These are phyloP conservation scores for Paracoccidioides brasiliensis DNA, from an alignment of 2,329 filamentous ascomycete genomes.

Conservation along the genomic window DNA sequence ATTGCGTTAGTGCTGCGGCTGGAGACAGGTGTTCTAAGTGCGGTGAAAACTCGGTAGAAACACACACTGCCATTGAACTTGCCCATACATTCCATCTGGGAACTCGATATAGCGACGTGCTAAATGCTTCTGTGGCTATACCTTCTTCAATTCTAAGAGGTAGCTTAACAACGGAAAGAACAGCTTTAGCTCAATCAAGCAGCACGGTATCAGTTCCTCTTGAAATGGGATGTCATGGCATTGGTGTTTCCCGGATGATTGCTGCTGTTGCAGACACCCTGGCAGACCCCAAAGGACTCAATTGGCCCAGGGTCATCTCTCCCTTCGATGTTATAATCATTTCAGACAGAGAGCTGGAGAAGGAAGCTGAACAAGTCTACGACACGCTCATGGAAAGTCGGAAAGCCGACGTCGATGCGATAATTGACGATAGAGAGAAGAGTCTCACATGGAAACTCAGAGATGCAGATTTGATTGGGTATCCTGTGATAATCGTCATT, in stretches of 20 bases:
- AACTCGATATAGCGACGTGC: conserved; percentile 67
- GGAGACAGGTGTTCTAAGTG: conserved; percentile 68
- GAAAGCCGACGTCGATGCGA: conserved; percentile 41
- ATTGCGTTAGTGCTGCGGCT: conserved; percentile 50
- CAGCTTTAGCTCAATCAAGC: not conserved
- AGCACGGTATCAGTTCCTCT: conserved; percentile 39
- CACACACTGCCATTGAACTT: conserved; percentile 69
- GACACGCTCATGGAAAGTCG: conserved; percentile 39
- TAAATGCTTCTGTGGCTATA: conserved; percentile 47
- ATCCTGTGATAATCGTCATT: conserved; percentile 68
- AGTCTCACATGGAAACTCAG: conserved; percentile 71
- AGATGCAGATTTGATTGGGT: conserved; percentile 82
- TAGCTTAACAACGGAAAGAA: not conserved
- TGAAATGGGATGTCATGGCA: conserved; percentile 94
- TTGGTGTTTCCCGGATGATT: conserved; percentile 83
- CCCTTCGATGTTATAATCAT: conserved; percentile 69
- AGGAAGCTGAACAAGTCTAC: conserved; percentile 47
- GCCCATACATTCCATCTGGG: conserved; percentile 93
- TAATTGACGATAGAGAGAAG: conserved; percentile 60
- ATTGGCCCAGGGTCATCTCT: conserved; percentile 78
- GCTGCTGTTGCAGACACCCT: conserved; percentile 70
- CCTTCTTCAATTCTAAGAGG: conserved; percentile 11
- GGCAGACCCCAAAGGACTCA: conserved; percentile 58
- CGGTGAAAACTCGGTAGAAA: conserved; percentile 44
- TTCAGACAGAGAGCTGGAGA: conserved; percentile 34